These are phyloP conservation scores for Penicillium macrosclerotiorum DNA, from an alignment of 495 filamentous ascomycete genomes.

Conservation along the genomic window DNA sequence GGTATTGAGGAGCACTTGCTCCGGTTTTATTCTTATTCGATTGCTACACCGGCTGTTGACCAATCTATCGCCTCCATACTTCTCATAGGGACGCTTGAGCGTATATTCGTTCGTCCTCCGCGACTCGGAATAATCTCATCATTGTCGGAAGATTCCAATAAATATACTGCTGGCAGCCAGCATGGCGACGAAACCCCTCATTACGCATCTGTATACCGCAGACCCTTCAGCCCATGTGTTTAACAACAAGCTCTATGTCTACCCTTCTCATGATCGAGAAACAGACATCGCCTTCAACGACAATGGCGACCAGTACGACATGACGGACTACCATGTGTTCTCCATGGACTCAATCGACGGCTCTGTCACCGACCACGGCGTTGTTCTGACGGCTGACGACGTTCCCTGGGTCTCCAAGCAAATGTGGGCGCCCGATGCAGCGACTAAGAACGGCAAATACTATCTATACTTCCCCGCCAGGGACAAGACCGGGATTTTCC, in stretches of 20 bases:
- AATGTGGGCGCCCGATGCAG: constrained; percentile 51
- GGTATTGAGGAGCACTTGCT: no score
- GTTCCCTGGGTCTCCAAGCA: constrained; percentile 46
- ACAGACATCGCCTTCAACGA: constrained; percentile 61
- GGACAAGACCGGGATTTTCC: constrained; percentile 53
- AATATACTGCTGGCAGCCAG: no score
- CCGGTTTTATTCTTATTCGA: no score
- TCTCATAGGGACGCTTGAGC: no score
- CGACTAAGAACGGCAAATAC: constrained; percentile 45
- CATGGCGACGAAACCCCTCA: constrained; percentile 53
- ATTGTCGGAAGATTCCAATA: no score
- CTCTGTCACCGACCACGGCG: constrained; percentile 43
- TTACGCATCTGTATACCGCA: constrained; percentile 65
- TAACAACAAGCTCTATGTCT: constrained; percentile 49
- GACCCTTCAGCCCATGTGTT: constrained; percentile 53
- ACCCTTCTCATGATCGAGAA: constrained; percentile 45
- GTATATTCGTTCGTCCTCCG: no score
- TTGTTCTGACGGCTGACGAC: constrained; percentile 35
- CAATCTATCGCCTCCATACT: no score
- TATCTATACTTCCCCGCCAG: constrained; percentile 51
- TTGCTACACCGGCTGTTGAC: no score
- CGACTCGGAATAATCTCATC: no score
- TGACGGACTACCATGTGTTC: constrained; percentile 57
- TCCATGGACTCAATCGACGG: constrained; percentile 39
- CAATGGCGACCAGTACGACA: constrained; percentile 81